Percentiles rank a stretch among this genome's conserved stretches.
Conservation (phyloP, 208 protist genomes). For the Leishmania turanica region DNA sequence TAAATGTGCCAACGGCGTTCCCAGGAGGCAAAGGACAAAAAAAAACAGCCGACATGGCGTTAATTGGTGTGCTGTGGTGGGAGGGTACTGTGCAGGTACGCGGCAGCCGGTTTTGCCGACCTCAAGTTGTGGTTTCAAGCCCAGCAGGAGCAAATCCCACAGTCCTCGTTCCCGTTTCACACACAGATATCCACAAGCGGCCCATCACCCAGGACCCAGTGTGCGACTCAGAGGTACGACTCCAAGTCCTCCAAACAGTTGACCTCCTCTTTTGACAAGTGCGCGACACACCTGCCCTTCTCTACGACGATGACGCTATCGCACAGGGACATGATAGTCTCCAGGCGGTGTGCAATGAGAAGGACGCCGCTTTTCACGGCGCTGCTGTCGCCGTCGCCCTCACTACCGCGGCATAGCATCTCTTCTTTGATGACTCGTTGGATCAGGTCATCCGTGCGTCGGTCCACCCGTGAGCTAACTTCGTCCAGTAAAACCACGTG, state of each 20-base stretch:
- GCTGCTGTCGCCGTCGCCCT: not conserved
- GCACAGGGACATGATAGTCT: slow-evolving; percentile 94
- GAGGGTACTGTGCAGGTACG: not conserved
- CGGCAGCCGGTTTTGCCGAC: not conserved
- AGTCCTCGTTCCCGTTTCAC: not conserved
- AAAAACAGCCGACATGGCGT: not conserved
- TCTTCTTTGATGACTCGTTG: slow-evolving; percentile 90
- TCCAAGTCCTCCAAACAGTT: slow-evolving; percentile 49
- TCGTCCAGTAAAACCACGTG: slow-evolving; percentile 97
- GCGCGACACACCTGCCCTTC: slow-evolving; percentile 46
- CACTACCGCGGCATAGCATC: slow-evolving; percentile 40
- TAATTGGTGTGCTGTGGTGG: not conserved
- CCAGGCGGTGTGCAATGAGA: slow-evolving; percentile 96
- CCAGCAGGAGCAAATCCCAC: not conserved
- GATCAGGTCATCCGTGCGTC: slow-evolving; percentile 87
- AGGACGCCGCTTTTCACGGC: slow-evolving; percentile 86
- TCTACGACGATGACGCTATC: slow-evolving; percentile 92
- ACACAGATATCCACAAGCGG: not conserved
- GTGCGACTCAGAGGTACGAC: slow-evolving; percentile 42
- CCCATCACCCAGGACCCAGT: not conserved
- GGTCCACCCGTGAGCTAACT: slow-evolving; percentile 89
- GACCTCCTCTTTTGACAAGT: slow-evolving; percentile 53
- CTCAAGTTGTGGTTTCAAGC: not conserved
- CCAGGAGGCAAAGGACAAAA: not conserved
- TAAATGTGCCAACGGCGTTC: not conserved